Base-by-base conservation (phyloP, 2,329 filamentous ascomycete species). In the Colletotrichum destructivum region DNA sequence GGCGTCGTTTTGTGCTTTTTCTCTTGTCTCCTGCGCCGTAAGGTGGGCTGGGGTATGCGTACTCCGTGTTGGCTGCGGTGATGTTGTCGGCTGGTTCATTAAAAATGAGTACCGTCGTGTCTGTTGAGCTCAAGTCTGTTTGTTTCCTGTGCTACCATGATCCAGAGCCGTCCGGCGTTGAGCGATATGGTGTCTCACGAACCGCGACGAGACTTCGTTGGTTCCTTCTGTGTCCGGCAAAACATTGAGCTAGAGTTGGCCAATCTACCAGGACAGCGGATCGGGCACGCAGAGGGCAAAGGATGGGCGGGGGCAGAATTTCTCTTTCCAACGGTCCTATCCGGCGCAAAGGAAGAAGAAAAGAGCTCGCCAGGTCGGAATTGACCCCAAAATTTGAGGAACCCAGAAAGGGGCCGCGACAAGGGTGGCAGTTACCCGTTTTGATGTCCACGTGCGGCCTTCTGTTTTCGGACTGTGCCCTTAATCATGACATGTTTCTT, bases 381-480 rank as follows among this genome's bases (percentile, higher is more conserved):
- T 35, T 38, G 56, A 54, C 57, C 68, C 35, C 67, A 38, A 46
- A 67, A 35, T 9, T 71, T 57, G 68, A 51, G 57, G 63, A 38
- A 61, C 23, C 56, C 62, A 70, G 62, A 61, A 66, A 70, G 63
- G 62, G 49, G 63, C 67, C 44, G 56, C 8, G 42, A 54, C 64
- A 62, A 57, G 64, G 69, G 69, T 40, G 35, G 26, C 12, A 16
- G 47, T 57, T 61, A 55, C 49, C 62, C 67, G 52, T 70, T 46
- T 12, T 61, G 55, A 42, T 44, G 62, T 66, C 67, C 49, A 70
- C 62, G 47, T 70, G 62, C 62, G 16, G 55, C 47, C 40, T 66
- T 55, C 62, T 70, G 62, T 23, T 62, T 61, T 47, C 15, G 54
- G 62, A 66, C 49, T 56, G 23, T 60, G 56, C 40, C 44, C 46